A percentile compares a stretch with the other conserved stretches of the same genome.
These are phyloP conservation scores for Ceratobasidium sp. DNA, from an alignment of 1,284 basidiomycete genomes.

Conservation along the genomic window DNA sequence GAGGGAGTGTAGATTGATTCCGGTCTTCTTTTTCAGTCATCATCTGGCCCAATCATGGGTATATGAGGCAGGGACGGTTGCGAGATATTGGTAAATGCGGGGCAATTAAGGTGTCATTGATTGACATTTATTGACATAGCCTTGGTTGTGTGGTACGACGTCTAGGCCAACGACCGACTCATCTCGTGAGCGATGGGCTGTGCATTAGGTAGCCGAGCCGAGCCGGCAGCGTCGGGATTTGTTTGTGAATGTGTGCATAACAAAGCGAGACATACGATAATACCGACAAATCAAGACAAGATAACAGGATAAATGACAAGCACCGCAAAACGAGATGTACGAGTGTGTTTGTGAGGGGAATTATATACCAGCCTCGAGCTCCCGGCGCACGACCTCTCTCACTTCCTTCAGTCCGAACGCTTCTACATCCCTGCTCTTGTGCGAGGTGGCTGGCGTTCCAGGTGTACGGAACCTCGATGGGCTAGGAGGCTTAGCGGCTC, in stretches of 20 bases:
- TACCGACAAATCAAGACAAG: slow-evolving; percentile 11
- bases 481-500: slow-evolving; percentile 50
- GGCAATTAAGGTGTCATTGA: background rate
- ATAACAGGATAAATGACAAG: slow-evolving; percentile 1
- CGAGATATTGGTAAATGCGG: background rate
- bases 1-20: background rate
- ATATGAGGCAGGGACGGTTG: slow-evolving; percentile 3
- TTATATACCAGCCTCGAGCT: slow-evolving; percentile 63
- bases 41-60: background rate
- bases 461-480: slow-evolving; percentile 1
- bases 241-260: slow-evolving; percentile 7
- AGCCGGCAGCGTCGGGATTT: background rate
- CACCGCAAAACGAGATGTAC: background rate
- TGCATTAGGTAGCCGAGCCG: background rate
- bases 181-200: background rate
- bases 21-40: background rate
- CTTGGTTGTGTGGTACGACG: background rate
- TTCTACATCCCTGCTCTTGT: slow-evolving; percentile 69
- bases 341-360: background rate
- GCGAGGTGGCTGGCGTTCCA: background rate
- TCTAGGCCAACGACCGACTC: background rate
- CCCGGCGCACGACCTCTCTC: slow-evolving; percentile 77
- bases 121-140: slow-evolving; percentile 11
- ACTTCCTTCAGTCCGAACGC: slow-evolving; percentile 77
- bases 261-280: slow-evolving; percentile 14